phyloP scores from a whole-genome alignment of 2,329 filamentous ascomycete species.

The Penicillium sp. region DNA sequence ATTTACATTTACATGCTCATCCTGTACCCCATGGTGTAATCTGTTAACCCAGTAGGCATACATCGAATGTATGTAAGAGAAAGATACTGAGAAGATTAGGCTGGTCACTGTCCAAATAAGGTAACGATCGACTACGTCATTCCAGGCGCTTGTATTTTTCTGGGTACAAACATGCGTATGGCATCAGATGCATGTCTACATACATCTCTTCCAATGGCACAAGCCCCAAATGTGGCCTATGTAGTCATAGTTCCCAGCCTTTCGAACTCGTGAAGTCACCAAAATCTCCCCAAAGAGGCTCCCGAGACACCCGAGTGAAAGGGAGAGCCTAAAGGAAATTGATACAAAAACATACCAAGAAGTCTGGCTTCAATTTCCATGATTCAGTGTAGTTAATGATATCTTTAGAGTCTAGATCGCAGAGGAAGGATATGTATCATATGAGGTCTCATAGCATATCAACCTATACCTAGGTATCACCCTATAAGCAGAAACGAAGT shows the following conservation, averaged over 20 bases:
- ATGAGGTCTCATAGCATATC: too few relatives aligned
- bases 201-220: neutral
- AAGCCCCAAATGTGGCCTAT: neutral
- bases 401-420: neutral
- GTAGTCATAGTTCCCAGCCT: neutral
- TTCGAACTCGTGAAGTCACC: slow-evolving; percentile 1
- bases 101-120: slow-evolving; percentile 6
- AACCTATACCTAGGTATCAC: neutral
- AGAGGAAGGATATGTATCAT: too few relatives aligned
- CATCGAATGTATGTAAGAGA: neutral
- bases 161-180: neutral
- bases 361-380: neutral
- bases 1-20: too few relatives aligned
- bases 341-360: neutral
- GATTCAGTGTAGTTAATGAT: neutral
- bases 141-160: neutral
- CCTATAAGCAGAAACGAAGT: neutral
- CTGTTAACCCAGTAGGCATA: too few relatives aligned
- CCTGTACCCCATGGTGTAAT: neutral
- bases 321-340: neutral
- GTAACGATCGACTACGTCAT: slow-evolving; percentile 27
- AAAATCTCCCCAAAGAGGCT: slow-evolving; percentile 1
- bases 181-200: neutral
- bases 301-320: slow-evolving; percentile 20
- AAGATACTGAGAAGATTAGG: neutral